Evolutionary conservation across 108 stramenopile species (phyloP).

Genomic region (Cyclostephanos tholiformis): DNA sequence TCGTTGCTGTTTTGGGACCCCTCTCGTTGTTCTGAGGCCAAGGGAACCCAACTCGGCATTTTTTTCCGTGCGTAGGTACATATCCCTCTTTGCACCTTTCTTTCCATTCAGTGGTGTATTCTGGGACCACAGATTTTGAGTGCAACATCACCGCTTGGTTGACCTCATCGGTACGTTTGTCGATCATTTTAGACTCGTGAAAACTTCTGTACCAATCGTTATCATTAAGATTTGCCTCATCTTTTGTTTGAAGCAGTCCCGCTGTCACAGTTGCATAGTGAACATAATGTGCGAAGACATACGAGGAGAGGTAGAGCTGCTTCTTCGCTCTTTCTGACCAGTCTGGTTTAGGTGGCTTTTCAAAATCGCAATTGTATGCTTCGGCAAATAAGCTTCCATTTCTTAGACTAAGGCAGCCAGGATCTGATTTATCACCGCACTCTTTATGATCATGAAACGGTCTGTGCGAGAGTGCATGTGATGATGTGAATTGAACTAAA

Average conservation of each 20-base stretch:
- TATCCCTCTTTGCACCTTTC: conserved; percentile 43
- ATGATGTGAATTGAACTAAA: background rate
- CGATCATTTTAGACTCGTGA: conserved; percentile 19
- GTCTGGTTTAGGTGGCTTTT: conserved; percentile 63
- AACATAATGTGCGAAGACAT: conserved; percentile 78
- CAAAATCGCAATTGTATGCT: conserved; percentile 77
- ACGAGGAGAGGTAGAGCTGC: conserved; percentile 76
- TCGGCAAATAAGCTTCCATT: conserved; percentile 56
- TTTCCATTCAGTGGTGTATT: conserved; percentile 49
- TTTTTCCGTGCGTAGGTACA: conserved; percentile 42
- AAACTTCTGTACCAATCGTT: conserved; percentile 32
- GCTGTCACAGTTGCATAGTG: conserved; percentile 79
- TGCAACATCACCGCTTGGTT: conserved; percentile 84
- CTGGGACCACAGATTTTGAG: conserved; percentile 60
- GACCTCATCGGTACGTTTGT: conserved; percentile 56
- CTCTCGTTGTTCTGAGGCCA: conserved; percentile 46
- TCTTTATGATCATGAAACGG: conserved; percentile 42
- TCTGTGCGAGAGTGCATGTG: conserved; percentile 1
- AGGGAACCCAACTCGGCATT: conserved; percentile 61
- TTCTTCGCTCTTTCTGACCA: conserved; percentile 74
- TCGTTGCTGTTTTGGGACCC: conserved; percentile 26
- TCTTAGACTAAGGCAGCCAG: conserved; percentile 42
- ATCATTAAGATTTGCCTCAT: conserved; percentile 27
- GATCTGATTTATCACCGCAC: conserved; percentile 43
- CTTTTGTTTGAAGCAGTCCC: conserved; percentile 44